A percentile compares a stretch with the other conserved stretches of the same genome.
Evolutionary conservation across 108 stramenopile species (phyloP).

Genomic region (Cyclotella baltica): DNA sequence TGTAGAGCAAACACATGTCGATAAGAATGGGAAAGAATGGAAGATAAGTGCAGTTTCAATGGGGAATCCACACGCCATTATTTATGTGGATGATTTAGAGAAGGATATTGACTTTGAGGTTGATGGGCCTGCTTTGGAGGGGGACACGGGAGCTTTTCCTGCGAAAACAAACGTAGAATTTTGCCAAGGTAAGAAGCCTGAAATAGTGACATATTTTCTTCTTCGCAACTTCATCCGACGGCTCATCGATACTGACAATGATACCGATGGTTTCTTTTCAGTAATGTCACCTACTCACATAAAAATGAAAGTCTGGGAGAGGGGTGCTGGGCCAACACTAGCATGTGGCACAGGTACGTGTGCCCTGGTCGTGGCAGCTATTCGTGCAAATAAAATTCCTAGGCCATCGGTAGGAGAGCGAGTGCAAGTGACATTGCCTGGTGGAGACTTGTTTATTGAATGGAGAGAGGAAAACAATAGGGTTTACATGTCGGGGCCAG

Average conservation of each 20-base stretch:
- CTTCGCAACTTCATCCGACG: too few relatives aligned
- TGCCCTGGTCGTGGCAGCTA: slow-evolving; percentile 93
- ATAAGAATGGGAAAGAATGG: slow-evolving; percentile 85
- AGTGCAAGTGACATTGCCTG: slow-evolving; percentile 86
- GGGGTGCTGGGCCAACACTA: slow-evolving; percentile 96
- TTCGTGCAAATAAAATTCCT: slow-evolving; percentile 89
- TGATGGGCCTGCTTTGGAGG: slow-evolving; percentile 93
- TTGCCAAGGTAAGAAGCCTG: slow-evolving; percentile 66
- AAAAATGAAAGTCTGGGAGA: slow-evolving; percentile 98
- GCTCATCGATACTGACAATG: too few relatives aligned
- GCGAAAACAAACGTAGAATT: slow-evolving; percentile 97
- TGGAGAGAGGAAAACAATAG: slow-evolving; percentile 91
- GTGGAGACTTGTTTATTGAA: slow-evolving; percentile 92
- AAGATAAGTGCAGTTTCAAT: slow-evolving; percentile 93
- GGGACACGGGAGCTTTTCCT: slow-evolving; percentile 84
- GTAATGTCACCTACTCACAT: slow-evolving; percentile 84
- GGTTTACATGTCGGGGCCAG: slow-evolving; percentile 85
- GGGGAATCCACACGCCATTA: slow-evolving; percentile 98
- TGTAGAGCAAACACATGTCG: slow-evolving; percentile 84
- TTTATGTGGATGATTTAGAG: slow-evolving; percentile 93
- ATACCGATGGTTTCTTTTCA: neutral
- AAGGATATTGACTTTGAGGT: slow-evolving; percentile 88
- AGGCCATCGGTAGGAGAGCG: slow-evolving; percentile 54
- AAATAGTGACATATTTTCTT: neutral
- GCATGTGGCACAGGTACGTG: slow-evolving; percentile 99